These are phyloP conservation scores for Schizochytrium sp. DNA, from an alignment of 108 stramenopile genomes.

Conservation along the genomic window DNA sequence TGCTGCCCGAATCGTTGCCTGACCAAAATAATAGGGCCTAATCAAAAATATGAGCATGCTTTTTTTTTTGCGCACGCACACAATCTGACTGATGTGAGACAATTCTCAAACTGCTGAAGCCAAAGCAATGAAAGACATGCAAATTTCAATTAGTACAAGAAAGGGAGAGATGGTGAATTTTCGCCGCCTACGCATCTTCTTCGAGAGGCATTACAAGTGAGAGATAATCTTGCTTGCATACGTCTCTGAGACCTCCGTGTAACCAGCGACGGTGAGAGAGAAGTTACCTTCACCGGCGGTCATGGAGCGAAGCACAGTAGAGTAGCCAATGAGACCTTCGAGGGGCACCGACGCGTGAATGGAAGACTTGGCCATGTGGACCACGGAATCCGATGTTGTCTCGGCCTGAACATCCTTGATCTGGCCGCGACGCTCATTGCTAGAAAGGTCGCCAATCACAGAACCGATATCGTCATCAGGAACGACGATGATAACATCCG, in stretches of 20 bases:
- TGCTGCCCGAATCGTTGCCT: too few species aligned
- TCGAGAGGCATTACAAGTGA: not conserved
- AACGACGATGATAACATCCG: slow-evolving; percentile 63
- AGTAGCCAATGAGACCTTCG: slow-evolving; percentile 1
- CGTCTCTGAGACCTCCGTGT: not conserved
- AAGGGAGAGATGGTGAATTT: too few species aligned
- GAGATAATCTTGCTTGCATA: not conserved
- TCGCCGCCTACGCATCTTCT: too few species aligned
- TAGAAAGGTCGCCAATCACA: slow-evolving; percentile 65
- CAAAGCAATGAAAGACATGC: too few species aligned
- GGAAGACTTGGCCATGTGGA: not conserved
- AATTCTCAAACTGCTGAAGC: too few species aligned
- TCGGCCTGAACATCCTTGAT: not conserved
- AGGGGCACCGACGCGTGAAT: not conserved
- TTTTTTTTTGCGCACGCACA: too few species aligned
- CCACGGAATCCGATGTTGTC: too few species aligned
- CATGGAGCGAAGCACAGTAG: slow-evolving; percentile 13
- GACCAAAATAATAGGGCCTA: too few species aligned
- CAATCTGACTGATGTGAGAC: too few species aligned
- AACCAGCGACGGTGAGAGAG: not conserved
- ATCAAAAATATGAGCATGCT: too few species aligned
- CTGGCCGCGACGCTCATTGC: not conserved
- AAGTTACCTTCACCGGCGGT: slow-evolving; percentile 24
- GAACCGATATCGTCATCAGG: slow-evolving; percentile 64
- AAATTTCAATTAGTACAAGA: too few species aligned